Conservation (phyloP, 2,329 filamentous ascomycete genomes). For the Penicillium sp. region DNA sequence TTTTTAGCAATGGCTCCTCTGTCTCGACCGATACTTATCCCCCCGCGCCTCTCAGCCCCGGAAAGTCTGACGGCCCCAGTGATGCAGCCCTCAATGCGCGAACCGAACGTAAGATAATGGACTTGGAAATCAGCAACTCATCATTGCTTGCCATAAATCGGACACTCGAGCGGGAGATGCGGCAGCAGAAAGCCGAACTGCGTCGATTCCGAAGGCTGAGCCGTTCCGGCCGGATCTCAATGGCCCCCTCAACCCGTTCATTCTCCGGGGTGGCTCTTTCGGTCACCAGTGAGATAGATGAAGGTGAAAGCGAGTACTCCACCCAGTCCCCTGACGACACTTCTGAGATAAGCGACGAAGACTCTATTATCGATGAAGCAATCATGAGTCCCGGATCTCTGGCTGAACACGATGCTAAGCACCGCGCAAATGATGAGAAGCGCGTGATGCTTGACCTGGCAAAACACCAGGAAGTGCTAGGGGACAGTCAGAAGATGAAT, state of each 20-base stretch:
- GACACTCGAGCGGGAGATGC: slow-evolving; percentile 84
- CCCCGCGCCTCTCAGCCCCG: slow-evolving; percentile 57
- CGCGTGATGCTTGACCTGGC: slow-evolving; percentile 81
- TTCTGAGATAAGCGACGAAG: slow-evolving; percentile 44
- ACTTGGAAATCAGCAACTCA: slow-evolving; percentile 94
- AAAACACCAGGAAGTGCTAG: slow-evolving; percentile 83
- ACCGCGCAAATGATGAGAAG: slow-evolving; percentile 76
- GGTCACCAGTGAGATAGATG: slow-evolving; percentile 50
- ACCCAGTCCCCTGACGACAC: slow-evolving; percentile 35
- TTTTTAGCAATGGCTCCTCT: slow-evolving; percentile 38
- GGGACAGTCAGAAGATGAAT: slow-evolving; percentile 93
- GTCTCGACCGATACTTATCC: slow-evolving; percentile 41
- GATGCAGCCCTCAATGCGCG: slow-evolving; percentile 86
- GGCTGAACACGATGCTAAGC: slow-evolving; percentile 46
- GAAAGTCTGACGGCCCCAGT: slow-evolving; percentile 46
- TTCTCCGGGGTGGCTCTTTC: slow-evolving; percentile 46
- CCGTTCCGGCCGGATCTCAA: slow-evolving; percentile 72
- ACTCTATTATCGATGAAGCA: slow-evolving; percentile 41
- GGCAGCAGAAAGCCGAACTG: slow-evolving; percentile 86
- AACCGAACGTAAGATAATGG: slow-evolving; percentile 89
- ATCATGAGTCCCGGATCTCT: slow-evolving; percentile 37
- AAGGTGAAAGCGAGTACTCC: slow-evolving; percentile 35
- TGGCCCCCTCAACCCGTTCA: slow-evolving; percentile 52
- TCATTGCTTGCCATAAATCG: slow-evolving; percentile 94
- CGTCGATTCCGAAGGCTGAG: slow-evolving; percentile 84